Evolutionary conservation across 768 basidiomycete species (phyloP).

Genomic region (Lactifluus hygrophoroides): DNA sequence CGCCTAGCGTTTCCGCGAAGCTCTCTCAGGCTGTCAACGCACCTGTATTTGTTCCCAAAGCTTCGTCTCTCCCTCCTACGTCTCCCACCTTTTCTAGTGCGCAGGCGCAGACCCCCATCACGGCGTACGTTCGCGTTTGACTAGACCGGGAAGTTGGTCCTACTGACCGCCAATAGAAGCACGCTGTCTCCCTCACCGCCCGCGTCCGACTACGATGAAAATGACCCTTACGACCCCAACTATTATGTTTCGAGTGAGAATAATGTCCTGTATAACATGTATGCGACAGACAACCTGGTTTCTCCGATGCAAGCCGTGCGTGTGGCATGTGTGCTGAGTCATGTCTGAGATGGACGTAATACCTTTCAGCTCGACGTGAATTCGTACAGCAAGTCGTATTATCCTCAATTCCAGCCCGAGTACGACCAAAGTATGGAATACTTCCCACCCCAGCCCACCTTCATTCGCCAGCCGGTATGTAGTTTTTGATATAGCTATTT

Average conservation of each 20-base stretch:
- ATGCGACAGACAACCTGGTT: conserved; percentile 24
- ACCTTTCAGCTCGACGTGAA: conserved; percentile 19
- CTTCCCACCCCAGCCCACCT: conserved; percentile 35
- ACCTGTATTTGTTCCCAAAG: conserved; percentile 77
- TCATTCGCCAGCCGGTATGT: conserved; percentile 62
- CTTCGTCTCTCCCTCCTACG: conserved; percentile 27
- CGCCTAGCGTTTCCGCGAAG: conserved; percentile 23
- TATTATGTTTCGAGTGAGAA: conserved; percentile 22
- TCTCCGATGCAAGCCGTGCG: conserved; percentile 31
- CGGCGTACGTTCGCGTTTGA: conserved; percentile 16
- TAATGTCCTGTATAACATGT: conserved; percentile 17
- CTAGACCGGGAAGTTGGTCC: too few relatives aligned
- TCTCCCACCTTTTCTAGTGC: conserved; percentile 19
- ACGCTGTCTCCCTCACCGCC: conserved; percentile 19
- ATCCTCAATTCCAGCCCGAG: conserved; percentile 26
- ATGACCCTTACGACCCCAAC: conserved; percentile 28
- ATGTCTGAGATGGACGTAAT: conserved; percentile 20
- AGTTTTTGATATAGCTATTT: background rate
- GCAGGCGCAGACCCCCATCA: conserved; percentile 18
- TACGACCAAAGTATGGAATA: conserved; percentile 34
- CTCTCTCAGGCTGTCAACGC: conserved; percentile 70
- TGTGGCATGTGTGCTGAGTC: background rate
- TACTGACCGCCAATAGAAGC: conserved; percentile 11
- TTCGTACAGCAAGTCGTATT: conserved; percentile 24
- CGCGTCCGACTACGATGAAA: conserved; percentile 22